A percentile compares a stretch with the other conserved stretches of the same genome.
These are phyloP conservation scores for Kewa caespitosa DNA, from an alignment of 179 eudicot species.

Conservation along the genomic window DNA sequence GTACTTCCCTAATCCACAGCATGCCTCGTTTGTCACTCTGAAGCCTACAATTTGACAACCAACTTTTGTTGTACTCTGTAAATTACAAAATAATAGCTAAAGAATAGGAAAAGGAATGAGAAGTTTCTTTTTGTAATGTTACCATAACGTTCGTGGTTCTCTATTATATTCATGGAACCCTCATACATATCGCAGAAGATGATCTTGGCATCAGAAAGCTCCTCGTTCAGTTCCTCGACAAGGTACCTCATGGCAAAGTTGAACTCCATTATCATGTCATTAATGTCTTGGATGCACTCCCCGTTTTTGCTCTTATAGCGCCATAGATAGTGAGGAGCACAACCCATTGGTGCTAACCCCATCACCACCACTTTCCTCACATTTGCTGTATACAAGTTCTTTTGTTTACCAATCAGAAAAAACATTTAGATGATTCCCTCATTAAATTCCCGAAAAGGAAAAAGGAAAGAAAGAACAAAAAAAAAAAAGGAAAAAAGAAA, in stretches of 20 bases:
- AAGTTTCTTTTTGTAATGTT: background rate
- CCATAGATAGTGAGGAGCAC: constrained; percentile 87
- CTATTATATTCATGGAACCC: constrained; percentile 76
- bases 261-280: constrained; percentile 77
- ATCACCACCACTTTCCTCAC: constrained; percentile 72
- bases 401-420: background rate
- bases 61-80: background rate
- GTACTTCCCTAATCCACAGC: constrained; percentile 80
- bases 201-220: constrained; percentile 50
- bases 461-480: background rate
- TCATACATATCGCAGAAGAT: constrained; percentile 68
- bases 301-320: constrained; percentile 54
- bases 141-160: constrained; percentile 60
- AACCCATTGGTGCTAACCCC: constrained; percentile 90
- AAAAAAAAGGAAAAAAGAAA: background rate
- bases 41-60: constrained; percentile 43
- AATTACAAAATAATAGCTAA: background rate
- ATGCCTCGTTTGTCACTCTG: constrained; percentile 56
- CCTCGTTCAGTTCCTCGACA: constrained; percentile 57
- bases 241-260: constrained; percentile 64
- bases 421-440: too few species aligned
- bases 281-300: constrained; percentile 64
- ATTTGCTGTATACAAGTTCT: constrained; percentile 60
- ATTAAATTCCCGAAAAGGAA: background rate
- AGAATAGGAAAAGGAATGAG: too few species aligned